Base-by-base conservation (phyloP, 1,284 basidiomycete genomes). In the Irpex sp. region DNA sequence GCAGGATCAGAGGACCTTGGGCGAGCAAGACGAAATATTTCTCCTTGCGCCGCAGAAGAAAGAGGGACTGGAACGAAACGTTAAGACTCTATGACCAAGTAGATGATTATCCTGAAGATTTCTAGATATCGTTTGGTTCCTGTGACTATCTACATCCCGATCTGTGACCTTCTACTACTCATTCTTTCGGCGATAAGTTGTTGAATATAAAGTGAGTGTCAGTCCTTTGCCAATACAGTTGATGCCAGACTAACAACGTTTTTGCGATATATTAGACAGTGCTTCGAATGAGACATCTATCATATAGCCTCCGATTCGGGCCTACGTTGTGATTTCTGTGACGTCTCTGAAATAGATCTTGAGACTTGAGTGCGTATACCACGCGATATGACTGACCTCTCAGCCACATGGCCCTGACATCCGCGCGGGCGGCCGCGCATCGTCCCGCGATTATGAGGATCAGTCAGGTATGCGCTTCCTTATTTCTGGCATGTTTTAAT, bases 11-110 rank as follows among this genome's bases (percentile, higher is more conserved):
- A 66, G 84, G 84, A 9, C 68, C 73, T 3, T 89, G 91, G 91
- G 86, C 87, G 66, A 86, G 85, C 65, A 79, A 82, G 57, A 77
- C 85, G 19, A 83, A 85, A 65, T 94, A 94, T 70, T 94, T 94
- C 71, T 93, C 91, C 4, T 79, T 94, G 61, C 82, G 82, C 63
- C 77, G 92, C 66, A 77, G 92, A 69, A 79, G 93, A 68, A 94
- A 94, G 75, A 82, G 92, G 66, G 93, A 94, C 69, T 94, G 92
- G 92, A 92, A 93, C 69, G 92, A 94, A 76, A 92, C 87, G 2
- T 75, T 94, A 58, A 78, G 90, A 62, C 74, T 92, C 59, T 92
- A 93, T 64, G 92, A 94, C 68, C 81, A 90, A 68, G 88, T 90
- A 6, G 53, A 33, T 5, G 89, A 92, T 73, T 91, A 89, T 69